phyloP scores from a whole-genome alignment of 495 filamentous ascomycete genomes.

The Parmelia sp. region DNA sequence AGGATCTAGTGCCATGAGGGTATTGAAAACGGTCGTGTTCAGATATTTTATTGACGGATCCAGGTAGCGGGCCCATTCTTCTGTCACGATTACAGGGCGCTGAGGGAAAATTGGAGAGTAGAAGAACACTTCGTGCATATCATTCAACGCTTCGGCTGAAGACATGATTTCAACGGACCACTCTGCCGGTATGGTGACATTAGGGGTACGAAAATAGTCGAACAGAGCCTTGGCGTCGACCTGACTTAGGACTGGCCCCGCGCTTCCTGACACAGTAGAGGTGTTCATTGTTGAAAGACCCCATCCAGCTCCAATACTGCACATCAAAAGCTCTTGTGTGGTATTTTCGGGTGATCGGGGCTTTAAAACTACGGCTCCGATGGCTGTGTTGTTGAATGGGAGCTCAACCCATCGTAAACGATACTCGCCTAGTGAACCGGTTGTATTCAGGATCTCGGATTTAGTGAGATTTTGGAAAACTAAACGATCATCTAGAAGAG shows the following conservation, averaged over 20 bases:
- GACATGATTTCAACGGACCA: not conserved
- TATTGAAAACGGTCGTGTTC: conserved; percentile 12
- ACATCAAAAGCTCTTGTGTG: not conserved
- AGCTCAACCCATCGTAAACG: conserved; percentile 14
- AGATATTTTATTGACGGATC: conserved; percentile 5
- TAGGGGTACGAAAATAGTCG: not conserved
- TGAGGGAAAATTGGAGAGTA: not conserved
- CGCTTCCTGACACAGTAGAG: not conserved
- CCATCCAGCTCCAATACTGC: conserved; percentile 14
- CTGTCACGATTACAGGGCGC: not conserved
- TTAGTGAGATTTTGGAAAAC: not conserved
- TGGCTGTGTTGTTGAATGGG: conserved; percentile 9
- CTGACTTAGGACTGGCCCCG: not conserved
- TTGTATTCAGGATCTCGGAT: not conserved
- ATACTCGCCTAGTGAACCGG: not conserved
- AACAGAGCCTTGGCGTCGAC: not conserved
- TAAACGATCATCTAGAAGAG: not conserved
- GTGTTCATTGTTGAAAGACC: conserved; percentile 1
- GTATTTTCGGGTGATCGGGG: not conserved
- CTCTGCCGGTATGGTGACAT: too few relatives aligned
- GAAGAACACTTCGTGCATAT: too few relatives aligned
- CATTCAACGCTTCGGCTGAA: not conserved
- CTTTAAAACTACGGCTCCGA: conserved; percentile 11
- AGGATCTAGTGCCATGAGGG: not conserved
- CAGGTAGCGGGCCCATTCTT: conserved; percentile 15